Evolutionary conservation across 495 filamentous ascomycete species (phyloP).

Genomic region (Viridothelium virens): DNA sequence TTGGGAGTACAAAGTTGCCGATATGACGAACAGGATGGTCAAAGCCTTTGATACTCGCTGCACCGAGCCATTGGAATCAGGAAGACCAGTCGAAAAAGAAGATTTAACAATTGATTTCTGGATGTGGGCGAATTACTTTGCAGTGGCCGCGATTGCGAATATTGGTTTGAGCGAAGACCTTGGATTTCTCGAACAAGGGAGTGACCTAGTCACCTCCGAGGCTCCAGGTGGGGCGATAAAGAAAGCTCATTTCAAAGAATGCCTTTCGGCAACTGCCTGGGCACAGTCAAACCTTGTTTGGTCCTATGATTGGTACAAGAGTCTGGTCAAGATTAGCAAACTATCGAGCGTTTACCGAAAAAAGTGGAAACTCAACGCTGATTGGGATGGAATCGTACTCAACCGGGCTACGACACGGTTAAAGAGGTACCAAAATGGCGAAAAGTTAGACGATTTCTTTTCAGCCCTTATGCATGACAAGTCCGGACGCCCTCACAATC

Average conservation of each 20-base stretch:
- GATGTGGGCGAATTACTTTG: conserved; percentile 41
- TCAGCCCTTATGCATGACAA: conserved; percentile 49
- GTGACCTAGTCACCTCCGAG: conserved; percentile 38
- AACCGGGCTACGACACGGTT: conserved; percentile 16
- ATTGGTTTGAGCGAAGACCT: conserved; percentile 43
- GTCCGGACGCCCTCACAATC: conserved; percentile 31
- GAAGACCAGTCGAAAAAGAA: background rate
- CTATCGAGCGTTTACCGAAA: conserved; percentile 3
- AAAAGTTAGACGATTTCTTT: conserved; percentile 53
- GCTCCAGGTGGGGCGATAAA: conserved; percentile 39
- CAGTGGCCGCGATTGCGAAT: conserved; percentile 37
- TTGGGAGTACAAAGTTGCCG: conserved; percentile 51
- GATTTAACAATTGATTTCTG: conserved; percentile 39
- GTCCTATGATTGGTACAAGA: conserved; percentile 43
- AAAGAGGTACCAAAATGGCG: conserved; percentile 40
- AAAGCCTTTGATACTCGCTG: conserved; percentile 25
- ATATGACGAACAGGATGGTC: conserved; percentile 39
- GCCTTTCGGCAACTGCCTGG: conserved; percentile 43
- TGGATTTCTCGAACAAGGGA: conserved; percentile 45
- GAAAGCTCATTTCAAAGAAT: conserved; percentile 38
- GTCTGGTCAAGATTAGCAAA: conserved; percentile 13
- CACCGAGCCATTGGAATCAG: conserved; percentile 11
- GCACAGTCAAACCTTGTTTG: conserved; percentile 40
- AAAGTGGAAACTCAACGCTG: conserved; percentile 23
- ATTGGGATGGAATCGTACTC: conserved; percentile 34